Base-by-base conservation (phyloP, 164 flowering plant species). In the Echeveria elegans region DNA sequence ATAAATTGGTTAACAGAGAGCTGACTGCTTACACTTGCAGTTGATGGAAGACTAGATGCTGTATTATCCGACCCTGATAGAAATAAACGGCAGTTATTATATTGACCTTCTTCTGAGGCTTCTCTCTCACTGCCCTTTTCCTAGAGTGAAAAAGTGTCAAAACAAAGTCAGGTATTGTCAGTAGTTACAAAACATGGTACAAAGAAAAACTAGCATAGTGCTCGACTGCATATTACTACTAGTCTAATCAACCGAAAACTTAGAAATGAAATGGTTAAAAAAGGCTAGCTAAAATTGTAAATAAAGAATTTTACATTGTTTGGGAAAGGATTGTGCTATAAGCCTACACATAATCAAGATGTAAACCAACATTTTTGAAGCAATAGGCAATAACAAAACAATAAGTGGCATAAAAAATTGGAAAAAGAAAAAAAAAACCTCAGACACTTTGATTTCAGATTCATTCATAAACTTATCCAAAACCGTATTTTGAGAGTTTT, bases 1-100 rank as follows among this genome's bases (percentile, higher is more conserved):
- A 38, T 38, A 38, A 38, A 38, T 38, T 38, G 11, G 41, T 1
- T 21, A 64, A 38, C 5, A 23, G 7, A 28, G n/a, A 23, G 21
- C 32, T 10, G 16, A 1, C 24, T 37, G 64, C 84, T 74, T 81
- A 88, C 89, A 75, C 82, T 78, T 64, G 63, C 77, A 40, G 78
- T 56, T 67, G 85, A 70, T 32, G 76, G 70, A 31, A 34, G 59
- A 70, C 73, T 82, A 61, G 50, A 43, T 12, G 75, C 71, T 65
- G 84, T 72, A 72, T 62, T 66, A 38, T 76, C 84, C 34, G 80
- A 82, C 36, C 87, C 89, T 11, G 96, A 86, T 73, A 87, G 76
- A 70, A 79, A 86, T 65, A 90, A 70, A 71, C 68, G 85, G 56
- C 74, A 79, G 62, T 70, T 71, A 48, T 71, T 75, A 66, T 64